Evolutionary conservation across 2,329 filamentous ascomycete genomes (phyloP), one percentile per base, ranked within the genome.

Genomic region (Apiospora phragmitis): DNA sequence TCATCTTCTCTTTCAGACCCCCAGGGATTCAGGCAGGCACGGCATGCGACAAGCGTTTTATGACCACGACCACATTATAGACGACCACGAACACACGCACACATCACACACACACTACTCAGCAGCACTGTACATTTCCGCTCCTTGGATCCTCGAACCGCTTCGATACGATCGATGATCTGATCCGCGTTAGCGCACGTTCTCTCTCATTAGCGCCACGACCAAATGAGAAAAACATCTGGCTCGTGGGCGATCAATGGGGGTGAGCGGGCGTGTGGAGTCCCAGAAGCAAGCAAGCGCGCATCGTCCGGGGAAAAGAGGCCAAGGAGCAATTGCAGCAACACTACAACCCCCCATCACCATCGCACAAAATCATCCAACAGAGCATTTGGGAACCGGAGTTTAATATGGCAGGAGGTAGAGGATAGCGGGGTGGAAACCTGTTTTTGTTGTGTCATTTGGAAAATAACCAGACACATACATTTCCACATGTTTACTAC

Each of bases 51-150:
- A 62, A 62, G 55, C 55, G 55, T 62, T 62, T 59, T 59, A 59
- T 59, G 51, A 59, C 51, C 51, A 62, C 55, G 55, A 62, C 55
- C 55, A 62, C 55, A 62, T 38, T 62, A 62, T 62, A 62, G 55
- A 62, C 55, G 55, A 62, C 55, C 21, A 62, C 55, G 55, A 62
- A 62, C 55, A 62, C 32, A 38, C 32, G 32, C 32, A 38, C 51
- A 59, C 51, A 38, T 47, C 43, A 49, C 47, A 49, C 47, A 24
- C 45, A 7, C n/a, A 62, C 55, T 38, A 59, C 32, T 32, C 55
- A 35, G 32, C 55, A 62, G 55, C 55, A 62, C 55, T 62, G 55
- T 62, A 62, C 55, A 62, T 62, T 62, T n/a, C 38, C 18, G 55
- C 32, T 62, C 18, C 55, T 38, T 62, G 55, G 29, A 24, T 62